Evolutionary conservation across 2,329 filamentous ascomycete genomes (phyloP).

Genomic region (Chaetoscypha palmicola): DNA sequence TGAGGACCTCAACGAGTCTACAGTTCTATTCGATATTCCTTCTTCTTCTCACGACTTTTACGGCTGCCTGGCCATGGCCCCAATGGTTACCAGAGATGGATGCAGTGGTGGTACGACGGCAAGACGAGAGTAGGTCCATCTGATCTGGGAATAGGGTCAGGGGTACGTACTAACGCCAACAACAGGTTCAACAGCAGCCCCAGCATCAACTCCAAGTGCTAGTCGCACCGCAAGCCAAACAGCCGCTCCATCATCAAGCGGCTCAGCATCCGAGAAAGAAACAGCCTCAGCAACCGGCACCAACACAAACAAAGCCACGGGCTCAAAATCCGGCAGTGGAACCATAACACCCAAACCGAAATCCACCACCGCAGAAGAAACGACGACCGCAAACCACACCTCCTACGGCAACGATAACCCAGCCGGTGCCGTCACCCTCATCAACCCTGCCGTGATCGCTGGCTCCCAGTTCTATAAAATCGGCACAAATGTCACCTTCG

Average conservation of each 20-base stretch:
- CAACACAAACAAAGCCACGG: background rate
- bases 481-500: slow-evolving; percentile 50
- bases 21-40: slow-evolving; percentile 43
- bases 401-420: slow-evolving; percentile 40
- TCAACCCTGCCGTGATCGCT: slow-evolving; percentile 41
- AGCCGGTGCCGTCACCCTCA: slow-evolving; percentile 46
- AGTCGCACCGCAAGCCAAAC: background rate
- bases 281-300: slow-evolving; percentile 8
- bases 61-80: slow-evolving; percentile 47
- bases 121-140: slow-evolving; percentile 31
- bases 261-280: slow-evolving; percentile 1
- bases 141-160: background rate
- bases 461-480: slow-evolving; percentile 52
- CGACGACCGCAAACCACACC: slow-evolving; percentile 16
- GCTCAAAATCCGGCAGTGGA: slow-evolving; percentile 5
- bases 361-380: slow-evolving; percentile 1
- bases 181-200: slow-evolving; percentile 8
- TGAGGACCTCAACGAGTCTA: slow-evolving; percentile 44
- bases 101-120: slow-evolving; percentile 43
- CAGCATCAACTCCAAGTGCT: slow-evolving; percentile 3
- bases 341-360: slow-evolving; percentile 1
- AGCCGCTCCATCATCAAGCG: slow-evolving; percentile 6
- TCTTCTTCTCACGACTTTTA: slow-evolving; percentile 40
- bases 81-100: slow-evolving; percentile 48
- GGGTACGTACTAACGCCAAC: no score